Percentiles rank a stretch among this genome's conserved stretches.
Conservation (phyloP, 352 stramenopile genomes). For the Phytopythium vexans region DNA sequence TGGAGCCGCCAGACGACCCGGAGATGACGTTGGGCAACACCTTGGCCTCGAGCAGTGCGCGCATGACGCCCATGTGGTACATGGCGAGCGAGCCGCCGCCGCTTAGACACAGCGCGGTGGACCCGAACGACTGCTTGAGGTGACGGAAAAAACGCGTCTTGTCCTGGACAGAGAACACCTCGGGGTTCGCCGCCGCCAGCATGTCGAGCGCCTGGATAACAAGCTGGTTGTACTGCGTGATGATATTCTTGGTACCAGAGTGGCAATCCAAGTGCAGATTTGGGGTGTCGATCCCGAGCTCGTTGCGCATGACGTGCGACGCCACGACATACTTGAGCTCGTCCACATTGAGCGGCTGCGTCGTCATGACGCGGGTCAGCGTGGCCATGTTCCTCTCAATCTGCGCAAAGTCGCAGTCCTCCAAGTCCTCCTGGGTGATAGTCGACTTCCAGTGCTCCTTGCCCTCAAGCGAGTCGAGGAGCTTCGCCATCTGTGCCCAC, state of each 20-base stretch:
- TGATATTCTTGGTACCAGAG: conserved; percentile 57
- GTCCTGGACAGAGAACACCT: conserved; percentile 34
- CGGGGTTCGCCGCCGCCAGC: conserved; percentile 20
- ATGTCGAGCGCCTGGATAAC: conserved; percentile 44
- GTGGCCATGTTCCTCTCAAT: conserved; percentile 38
- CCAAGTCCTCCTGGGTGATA: conserved; percentile 36
- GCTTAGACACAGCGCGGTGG: conserved; percentile 89
- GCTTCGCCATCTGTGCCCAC: conserved; percentile 60
- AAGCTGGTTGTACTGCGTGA: conserved; percentile 49
- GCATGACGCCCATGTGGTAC: conserved; percentile 94
- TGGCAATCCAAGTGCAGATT: conserved; percentile 53
- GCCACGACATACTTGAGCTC: conserved; percentile 60
- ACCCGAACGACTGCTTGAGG: conserved; percentile 82
- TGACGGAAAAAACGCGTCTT: conserved; percentile 53
- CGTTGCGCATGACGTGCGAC: conserved; percentile 63
- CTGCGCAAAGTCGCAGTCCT: conserved; percentile 63
- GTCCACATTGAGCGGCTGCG: conserved; percentile 30
- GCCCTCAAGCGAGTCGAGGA: conserved; percentile 56
- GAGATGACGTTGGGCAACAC: conserved; percentile 92
- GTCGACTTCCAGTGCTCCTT: conserved; percentile 60
- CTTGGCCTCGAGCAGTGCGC: conserved; percentile 82
- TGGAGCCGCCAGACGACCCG: conserved; percentile 90
- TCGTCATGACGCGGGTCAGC: conserved; percentile 23
- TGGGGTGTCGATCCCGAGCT: conserved; percentile 51
- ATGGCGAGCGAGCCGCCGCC: conserved; percentile 91